A percentile compares a stretch with the other conserved stretches of the same genome.
Conservation (phyloP, 2,329 filamentous ascomycete species). For the Aspergillus pseudonomiae region DNA sequence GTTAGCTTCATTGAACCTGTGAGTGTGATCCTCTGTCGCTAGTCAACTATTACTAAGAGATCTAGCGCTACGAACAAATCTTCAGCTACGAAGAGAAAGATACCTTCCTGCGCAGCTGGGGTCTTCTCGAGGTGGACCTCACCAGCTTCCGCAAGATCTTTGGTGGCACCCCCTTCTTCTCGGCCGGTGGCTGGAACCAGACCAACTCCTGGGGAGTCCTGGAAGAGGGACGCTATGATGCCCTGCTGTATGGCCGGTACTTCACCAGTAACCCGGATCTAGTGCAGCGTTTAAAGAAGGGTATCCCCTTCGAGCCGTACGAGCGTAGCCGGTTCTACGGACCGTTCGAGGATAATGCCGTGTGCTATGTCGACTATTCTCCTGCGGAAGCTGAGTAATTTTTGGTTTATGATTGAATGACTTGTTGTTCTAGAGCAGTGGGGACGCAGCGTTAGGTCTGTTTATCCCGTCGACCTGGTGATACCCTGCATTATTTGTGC, state of each 20-base stretch:
- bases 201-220: constrained; percentile 55
- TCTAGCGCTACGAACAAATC: constrained; percentile 55
- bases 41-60: background rate
- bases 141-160: constrained; percentile 56
- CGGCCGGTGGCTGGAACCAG: constrained; percentile 58
- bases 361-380: constrained; percentile 36
- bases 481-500: background rate
- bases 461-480: background rate
- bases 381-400: constrained; percentile 10
- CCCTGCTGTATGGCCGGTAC: constrained; percentile 50
- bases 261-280: constrained; percentile 57
- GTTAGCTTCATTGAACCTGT: constrained; percentile 60
- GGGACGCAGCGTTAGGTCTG: background rate
- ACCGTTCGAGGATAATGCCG: constrained; percentile 37
- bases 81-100: constrained; percentile 54
- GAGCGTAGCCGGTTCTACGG: constrained; percentile 52
- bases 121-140: constrained; percentile 50
- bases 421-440: background rate
- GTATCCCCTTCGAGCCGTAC: constrained; percentile 45
- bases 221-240: constrained; percentile 53
- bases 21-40: constrained; percentile 6
- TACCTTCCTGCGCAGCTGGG: constrained; percentile 53
- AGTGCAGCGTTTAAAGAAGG: constrained; percentile 47
- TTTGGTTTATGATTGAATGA: background rate
- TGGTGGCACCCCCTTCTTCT: constrained; percentile 57